Base-by-base conservation (phyloP, 805 yeast species). In the Barnettozyma sucrosica region DNA sequence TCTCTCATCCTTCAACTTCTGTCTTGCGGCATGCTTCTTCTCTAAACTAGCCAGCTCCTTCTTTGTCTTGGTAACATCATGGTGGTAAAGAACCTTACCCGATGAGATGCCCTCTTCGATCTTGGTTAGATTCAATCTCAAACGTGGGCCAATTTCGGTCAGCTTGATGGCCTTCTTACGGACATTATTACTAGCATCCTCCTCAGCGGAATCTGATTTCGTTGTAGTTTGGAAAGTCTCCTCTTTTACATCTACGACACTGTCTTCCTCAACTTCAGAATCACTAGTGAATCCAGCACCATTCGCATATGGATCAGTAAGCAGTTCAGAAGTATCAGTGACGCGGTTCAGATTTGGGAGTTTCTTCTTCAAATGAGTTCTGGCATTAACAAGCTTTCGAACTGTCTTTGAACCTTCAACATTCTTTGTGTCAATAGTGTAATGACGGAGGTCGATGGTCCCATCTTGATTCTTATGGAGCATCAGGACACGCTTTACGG, bases 191-290 rank as follows among this genome's bases (percentile, higher is more conserved):
- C 50, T 51, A 33, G 58, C 59, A 18, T 54, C 50, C 3, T 47
- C 50, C 14, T 28, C 32, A 28, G 32, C 14, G n/a, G 32, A n/a
- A 28, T 50, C 57, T 18, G 55, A 48, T 10, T 56, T 40, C 32
- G 51, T 60, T 48, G 50, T 59, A 25, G 54, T 49, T 36, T 53
- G 55, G 30, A 45, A 51, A 30, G 38, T 42, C 28, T 61, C 64
- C 54, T 67, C 57, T 58, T 65, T 54, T 21, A 85, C 72, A 54
- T 81, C 88, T 26, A 88, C 92, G 45, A 84, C 75, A 23, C 81
- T 87, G 55, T 90, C 97, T 51, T 90, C 97, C 59, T 93, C 98
- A 39, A 89, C 81, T 70, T 92, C 99, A 4, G 95, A 85, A 59
- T 92, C 99, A 41, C 93, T 83, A 2, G 97, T 88, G 62, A 83